These are phyloP conservation scores for Falciphora oryzae DNA, from an alignment of 2,329 filamentous ascomycete species.

Conservation along the genomic window DNA sequence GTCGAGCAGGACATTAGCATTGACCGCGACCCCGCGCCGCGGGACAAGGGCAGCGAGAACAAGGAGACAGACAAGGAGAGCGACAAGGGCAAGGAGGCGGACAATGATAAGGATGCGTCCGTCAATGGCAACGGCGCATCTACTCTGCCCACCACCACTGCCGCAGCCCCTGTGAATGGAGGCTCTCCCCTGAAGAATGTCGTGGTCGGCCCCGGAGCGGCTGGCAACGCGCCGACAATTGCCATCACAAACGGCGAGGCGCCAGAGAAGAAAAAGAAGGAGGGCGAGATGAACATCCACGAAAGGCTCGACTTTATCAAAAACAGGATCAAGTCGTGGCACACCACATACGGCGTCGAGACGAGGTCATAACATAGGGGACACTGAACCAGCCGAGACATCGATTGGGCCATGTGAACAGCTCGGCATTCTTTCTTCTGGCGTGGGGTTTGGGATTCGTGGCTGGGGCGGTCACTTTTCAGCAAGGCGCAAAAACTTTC, in stretches of 20 bases:
- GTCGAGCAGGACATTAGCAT: slow-evolving; percentile 8
- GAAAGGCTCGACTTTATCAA: slow-evolving; percentile 10
- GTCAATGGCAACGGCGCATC: background rate
- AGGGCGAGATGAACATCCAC: slow-evolving; percentile 9
- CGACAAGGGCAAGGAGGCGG: background rate
- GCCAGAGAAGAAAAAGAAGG: slow-evolving; percentile 4
- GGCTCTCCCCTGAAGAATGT: background rate
- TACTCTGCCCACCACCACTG: background rate
- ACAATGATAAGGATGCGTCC: background rate
- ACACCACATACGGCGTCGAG: slow-evolving; percentile 5
- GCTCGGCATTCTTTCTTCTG: background rate
- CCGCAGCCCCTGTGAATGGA: background rate
- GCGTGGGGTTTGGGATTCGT: background rate
- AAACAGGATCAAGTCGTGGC: slow-evolving; percentile 9
- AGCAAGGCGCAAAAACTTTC: background rate
- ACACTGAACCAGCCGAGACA: background rate
- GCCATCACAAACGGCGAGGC: slow-evolving; percentile 5
- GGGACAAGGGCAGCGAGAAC: slow-evolving; percentile 5
- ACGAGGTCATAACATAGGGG: slow-evolving; percentile 3
- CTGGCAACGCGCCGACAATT: background rate
- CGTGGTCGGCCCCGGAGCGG: background rate
- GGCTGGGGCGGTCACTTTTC: background rate
- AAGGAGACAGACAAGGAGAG: background rate
- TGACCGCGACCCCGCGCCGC: background rate
- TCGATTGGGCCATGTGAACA: background rate